Base-by-base conservation (phyloP, 768 basidiomycete genomes). In the Calocybe indica region DNA sequence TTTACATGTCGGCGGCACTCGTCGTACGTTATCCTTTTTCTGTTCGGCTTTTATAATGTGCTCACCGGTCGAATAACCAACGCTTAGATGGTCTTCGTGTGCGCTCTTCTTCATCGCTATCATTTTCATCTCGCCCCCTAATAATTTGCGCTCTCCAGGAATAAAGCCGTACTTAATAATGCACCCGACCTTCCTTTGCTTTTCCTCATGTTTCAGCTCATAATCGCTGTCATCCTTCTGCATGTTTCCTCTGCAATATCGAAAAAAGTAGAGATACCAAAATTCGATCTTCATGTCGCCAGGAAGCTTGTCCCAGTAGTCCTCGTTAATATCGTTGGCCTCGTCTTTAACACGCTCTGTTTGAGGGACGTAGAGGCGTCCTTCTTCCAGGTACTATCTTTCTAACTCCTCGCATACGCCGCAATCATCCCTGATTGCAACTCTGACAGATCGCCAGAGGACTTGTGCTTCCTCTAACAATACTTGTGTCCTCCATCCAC, bases 291-390 rank as follows among this genome's bases (percentile, higher is more conserved):
- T 2, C 65, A 67, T 31, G 70, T 70, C 5, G 80, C 75, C 6
- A 79, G 73, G 58, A 83, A 81, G 53, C 72, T 86, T 5, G 53
- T 75, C 2, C 81, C 84, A 2, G 79, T 86, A 7, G 75, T 87
- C 0, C 62, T 76, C 1, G 81, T 87, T 38, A 86, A 87, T 56
- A 78, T 86, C n/a, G 65, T 81, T 6, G 86, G 88, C 1, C 71
- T 91, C 4, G 77, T 86, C 1, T 88, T 89, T 70, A 89, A 89
- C 53, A 88, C 82, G 1, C 74, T 88, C 5, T 90, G 88, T 57
- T 69, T 90, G 45, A 75, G 85, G 28, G 82, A 79, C 45, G 86
- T 91, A 13, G 88, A 90, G 47, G 86, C 88, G 2, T 81, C 83
- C 0, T 91, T 85, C 63, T 91, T 88, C 65, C 87, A 88, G 73